These are phyloP conservation scores for Quercus tomentella DNA, from an alignment of 331 rosid species.

Conservation along the genomic window DNA sequence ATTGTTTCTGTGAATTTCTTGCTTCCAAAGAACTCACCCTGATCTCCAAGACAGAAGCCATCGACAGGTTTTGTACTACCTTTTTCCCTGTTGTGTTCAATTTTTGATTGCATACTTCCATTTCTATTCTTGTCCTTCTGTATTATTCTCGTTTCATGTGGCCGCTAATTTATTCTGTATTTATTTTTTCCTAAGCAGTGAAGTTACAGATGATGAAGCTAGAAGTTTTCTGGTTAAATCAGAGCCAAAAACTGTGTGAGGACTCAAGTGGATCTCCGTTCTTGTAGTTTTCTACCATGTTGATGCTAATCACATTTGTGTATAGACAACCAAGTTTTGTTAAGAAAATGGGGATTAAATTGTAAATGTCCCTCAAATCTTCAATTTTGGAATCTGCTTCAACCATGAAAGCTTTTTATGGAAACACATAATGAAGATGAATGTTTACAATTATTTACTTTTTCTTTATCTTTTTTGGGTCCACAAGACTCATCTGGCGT, in stretches of 20 bases:
- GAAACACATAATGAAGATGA: not conserved
- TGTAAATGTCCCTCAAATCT: not conserved
- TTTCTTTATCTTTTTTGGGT: too few species aligned
- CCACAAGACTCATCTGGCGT: too few species aligned
- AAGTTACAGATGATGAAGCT: conserved; percentile 76
- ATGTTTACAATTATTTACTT: too few species aligned
- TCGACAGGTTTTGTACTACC: conserved; percentile 55
- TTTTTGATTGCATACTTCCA: conserved; percentile 1
- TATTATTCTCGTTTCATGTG: not conserved
- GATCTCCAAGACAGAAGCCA: conserved; percentile 73
- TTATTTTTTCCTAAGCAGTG: conserved; percentile 42
- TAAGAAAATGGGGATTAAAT: not conserved
- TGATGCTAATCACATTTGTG: not conserved
- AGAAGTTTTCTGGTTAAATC: conserved; percentile 50
- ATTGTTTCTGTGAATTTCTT: conserved; percentile 59
- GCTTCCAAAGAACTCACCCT: conserved; percentile 51
- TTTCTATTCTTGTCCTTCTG: not conserved
- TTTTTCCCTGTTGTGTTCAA: not conserved
- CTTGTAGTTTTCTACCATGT: not conserved
- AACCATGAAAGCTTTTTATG: not conserved
- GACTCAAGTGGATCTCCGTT: not conserved
- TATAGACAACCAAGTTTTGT: not conserved
- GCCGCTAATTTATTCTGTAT: not conserved
- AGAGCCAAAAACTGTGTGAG: conserved; percentile 36
- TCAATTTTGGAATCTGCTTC: not conserved